Base-by-base conservation (phyloP, 108 stramenopile genomes). In the Skeletonema costatum region DNA sequence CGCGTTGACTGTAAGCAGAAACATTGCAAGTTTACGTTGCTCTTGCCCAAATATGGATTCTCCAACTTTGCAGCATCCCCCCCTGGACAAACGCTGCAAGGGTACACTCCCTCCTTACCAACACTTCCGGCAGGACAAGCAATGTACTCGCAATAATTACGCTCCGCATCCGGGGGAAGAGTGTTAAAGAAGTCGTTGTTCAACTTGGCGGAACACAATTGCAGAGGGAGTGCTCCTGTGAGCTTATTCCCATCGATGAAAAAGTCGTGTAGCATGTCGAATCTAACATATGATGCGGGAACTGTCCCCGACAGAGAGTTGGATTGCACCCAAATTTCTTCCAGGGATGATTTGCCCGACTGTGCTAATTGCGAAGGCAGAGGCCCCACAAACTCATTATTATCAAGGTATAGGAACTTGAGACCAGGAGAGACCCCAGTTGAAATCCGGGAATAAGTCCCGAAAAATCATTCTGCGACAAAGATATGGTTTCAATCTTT, bases 261-360 rank as follows among this genome's bases (percentile, higher is more conserved):
- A 48, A 83, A 82, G 56, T 78, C 73, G 38, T 75, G 63, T 32
- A 85, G 32, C 31, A 70, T 66, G 41, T 77, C 73, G 16, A 85
- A 68, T 42, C 71, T 41, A 14, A 59, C 60, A 58, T 73, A 77
- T 41, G 60, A 73, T 42, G 74, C 60, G 31, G 89, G 87, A 16
- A 90, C 78, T 0, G 87, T 86, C 12, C 89, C 89, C 16, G 75
- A 85, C 2, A 90, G 73, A 25, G 69, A 71, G 66, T 90, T 90
- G 71, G 75, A 63, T 64, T 90, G 87, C 4, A 90, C 50, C 83
- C 86, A 79, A 9, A 87, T 19, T 50, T 88, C 84, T 33, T 66
- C 63, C 3, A 79, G 2, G 11, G 41, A 31, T 12, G 77, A 64
- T 8, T 60, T 60, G 33, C 50, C 77, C 13, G 17, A 32, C 66